phyloP scores from a whole-genome alignment of 345 rosid species.

The Aegle marmelos region DNA sequence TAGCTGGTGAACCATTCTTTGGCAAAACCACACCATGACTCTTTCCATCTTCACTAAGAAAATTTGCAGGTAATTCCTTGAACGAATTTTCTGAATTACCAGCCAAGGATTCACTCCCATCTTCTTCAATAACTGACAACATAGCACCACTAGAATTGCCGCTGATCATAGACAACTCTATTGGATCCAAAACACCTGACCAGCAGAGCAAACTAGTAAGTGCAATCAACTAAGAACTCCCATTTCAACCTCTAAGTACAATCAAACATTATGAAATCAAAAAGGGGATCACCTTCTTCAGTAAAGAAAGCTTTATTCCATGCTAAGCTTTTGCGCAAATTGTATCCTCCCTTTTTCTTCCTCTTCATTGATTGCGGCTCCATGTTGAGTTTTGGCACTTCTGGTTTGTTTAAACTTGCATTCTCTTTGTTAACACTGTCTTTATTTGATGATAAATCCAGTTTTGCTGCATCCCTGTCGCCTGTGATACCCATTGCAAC shows the following conservation, averaged over 20 bases:
- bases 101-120: constrained; percentile 38
- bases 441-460: constrained; percentile 15
- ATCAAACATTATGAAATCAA: neutral
- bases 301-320: constrained; percentile 89
- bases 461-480: constrained; percentile 14
- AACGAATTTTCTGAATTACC: constrained; percentile 45
- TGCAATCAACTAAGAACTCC: neutral
- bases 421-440: constrained; percentile 50
- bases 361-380: constrained; percentile 84
- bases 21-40: constrained; percentile 18
- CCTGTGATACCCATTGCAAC: constrained; percentile 27
- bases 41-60: constrained; percentile 31
- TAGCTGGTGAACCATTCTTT: constrained; percentile 37
- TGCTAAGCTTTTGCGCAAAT: constrained; percentile 88
- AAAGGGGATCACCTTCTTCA: constrained; percentile 61
- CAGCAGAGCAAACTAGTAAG: constrained; percentile 9
- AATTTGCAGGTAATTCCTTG: constrained; percentile 43
- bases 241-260: neutral
- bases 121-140: constrained; percentile 59
- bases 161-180: constrained; percentile 69
- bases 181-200: constrained; percentile 66
- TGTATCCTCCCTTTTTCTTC: constrained; percentile 76
- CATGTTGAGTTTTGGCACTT: constrained; percentile 46
- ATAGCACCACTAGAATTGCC: constrained; percentile 45
- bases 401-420: constrained; percentile 36